Conservation (phyloP, 495 filamentous ascomycete genomes). For the Hamigera avellanea region DNA sequence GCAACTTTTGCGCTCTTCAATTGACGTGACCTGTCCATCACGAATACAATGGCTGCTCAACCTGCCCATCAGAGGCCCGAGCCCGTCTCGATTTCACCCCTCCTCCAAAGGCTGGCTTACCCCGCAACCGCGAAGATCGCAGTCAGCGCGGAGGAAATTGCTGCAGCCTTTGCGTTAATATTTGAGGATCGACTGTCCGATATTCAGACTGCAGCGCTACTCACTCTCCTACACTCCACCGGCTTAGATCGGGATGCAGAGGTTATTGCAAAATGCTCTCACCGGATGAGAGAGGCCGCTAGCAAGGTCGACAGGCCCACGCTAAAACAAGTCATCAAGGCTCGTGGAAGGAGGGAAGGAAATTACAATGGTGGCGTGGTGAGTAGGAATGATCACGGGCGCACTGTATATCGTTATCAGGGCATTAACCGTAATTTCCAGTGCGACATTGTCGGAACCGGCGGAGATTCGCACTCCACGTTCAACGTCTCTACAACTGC, state of each 20-base stretch:
- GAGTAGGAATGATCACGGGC: too few relatives aligned
- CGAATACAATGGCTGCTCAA: conserved; percentile 9
- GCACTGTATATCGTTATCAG: too few relatives aligned
- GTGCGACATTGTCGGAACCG: conserved; percentile 97
- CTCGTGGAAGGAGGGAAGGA: conserved; percentile 48
- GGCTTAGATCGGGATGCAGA: conserved; percentile 63
- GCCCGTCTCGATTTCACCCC: conserved; percentile 62
- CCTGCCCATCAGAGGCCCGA: conserved; percentile 17
- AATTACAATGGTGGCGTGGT: conserved; percentile 62
- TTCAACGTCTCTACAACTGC: conserved; percentile 96
- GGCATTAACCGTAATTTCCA: too few relatives aligned
- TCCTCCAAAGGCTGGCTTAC: conserved; percentile 69
- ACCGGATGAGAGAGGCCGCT: conserved; percentile 58
- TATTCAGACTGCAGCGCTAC: conserved; percentile 70
- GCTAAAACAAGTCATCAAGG: conserved; percentile 45
- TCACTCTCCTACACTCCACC: conserved; percentile 84
- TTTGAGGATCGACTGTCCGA: conserved; percentile 76
- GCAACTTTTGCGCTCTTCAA: background rate
- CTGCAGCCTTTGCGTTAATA: conserved; percentile 73
- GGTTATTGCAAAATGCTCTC: conserved; percentile 67
- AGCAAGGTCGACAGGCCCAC: conserved; percentile 48
- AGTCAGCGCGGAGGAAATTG: conserved; percentile 70
- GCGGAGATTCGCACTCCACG: conserved; percentile 90
- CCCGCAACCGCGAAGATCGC: conserved; percentile 39
- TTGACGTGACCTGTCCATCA: background rate